phyloP scores from a whole-genome alignment of 1,284 basidiomycete species.

The Heterobasidion irregulare region DNA sequence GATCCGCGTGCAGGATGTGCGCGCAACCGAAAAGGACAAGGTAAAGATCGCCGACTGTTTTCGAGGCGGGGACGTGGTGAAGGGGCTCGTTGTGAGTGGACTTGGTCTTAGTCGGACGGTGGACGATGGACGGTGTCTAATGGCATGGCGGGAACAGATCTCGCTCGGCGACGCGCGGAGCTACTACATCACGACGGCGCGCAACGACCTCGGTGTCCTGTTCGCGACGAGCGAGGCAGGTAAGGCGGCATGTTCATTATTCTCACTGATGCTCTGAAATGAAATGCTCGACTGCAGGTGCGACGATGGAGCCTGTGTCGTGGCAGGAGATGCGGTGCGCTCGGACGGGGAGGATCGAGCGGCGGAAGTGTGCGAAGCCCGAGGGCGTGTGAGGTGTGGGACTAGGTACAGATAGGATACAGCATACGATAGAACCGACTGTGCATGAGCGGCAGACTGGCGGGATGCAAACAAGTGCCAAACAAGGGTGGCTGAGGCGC shows the following conservation, averaged over 20 bases:
- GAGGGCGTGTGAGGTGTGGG: conserved; percentile 39
- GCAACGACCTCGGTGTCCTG: conserved; percentile 90
- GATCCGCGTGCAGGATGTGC: conserved; percentile 87
- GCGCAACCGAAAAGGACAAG: conserved; percentile 88
- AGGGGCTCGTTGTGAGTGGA: conserved; percentile 78
- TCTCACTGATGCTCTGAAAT: not conserved
- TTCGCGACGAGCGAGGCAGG: conserved; percentile 81
- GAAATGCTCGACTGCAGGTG: conserved; percentile 33
- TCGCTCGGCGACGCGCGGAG: conserved; percentile 89
- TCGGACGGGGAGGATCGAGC: conserved; percentile 73
- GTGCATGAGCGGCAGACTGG: not conserved
- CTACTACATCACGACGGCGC: conserved; percentile 92
- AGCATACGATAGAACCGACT: too few relatives aligned
- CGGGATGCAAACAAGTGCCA: not conserved
- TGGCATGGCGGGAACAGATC: conserved; percentile 41
- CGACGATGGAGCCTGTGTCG: conserved; percentile 75
- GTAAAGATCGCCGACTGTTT: conserved; percentile 94
- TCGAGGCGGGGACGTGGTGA: conserved; percentile 92
- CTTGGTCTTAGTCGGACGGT: not conserved
- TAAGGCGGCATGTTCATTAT: conserved; percentile 18
- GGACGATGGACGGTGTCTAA: not conserved
- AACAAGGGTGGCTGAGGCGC: not conserved
- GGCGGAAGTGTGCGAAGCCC: conserved; percentile 87
- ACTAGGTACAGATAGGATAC: too few relatives aligned
- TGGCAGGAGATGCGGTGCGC: conserved; percentile 93